These are phyloP conservation scores for Claviceps paspali DNA, from an alignment of 2,329 filamentous ascomycete species.

Conservation along the genomic window DNA sequence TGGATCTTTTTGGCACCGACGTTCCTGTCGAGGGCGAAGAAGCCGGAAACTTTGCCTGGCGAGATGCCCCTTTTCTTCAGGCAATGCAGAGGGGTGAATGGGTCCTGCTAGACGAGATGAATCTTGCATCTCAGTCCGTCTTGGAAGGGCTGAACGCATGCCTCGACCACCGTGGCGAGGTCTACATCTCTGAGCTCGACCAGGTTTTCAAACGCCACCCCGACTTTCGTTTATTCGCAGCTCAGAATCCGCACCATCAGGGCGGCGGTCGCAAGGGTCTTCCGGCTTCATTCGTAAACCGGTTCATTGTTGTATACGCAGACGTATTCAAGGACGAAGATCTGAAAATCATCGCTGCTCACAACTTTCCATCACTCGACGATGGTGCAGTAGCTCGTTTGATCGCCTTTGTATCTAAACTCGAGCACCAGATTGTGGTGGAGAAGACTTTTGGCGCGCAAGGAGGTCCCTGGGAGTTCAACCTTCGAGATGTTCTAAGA, in stretches of 20 bases:
- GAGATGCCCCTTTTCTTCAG: slow-evolving; percentile 85
- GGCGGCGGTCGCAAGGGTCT: slow-evolving; percentile 90
- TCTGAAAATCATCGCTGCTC: slow-evolving; percentile 64
- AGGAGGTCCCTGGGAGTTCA: slow-evolving; percentile 87
- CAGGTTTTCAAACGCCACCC: slow-evolving; percentile 84
- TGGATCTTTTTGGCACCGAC: slow-evolving; percentile 94
- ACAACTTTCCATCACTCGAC: slow-evolving; percentile 54
- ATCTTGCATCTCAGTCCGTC: slow-evolving; percentile 89
- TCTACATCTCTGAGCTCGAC: slow-evolving; percentile 89
- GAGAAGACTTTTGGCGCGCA: slow-evolving; percentile 43
- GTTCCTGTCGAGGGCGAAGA: slow-evolving; percentile 87
- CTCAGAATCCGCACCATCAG: slow-evolving; percentile 95
- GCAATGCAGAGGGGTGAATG: slow-evolving; percentile 96
- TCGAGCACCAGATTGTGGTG: slow-evolving; percentile 57
- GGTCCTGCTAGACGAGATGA: slow-evolving; percentile 98
- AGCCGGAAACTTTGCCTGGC: slow-evolving; percentile 85
- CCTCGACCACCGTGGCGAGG: slow-evolving; percentile 87
- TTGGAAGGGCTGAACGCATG: slow-evolving; percentile 93
- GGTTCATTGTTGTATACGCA: slow-evolving; percentile 94
- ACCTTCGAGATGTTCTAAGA: slow-evolving; percentile 74
- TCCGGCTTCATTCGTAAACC: slow-evolving; percentile 91
- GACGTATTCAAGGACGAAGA: slow-evolving; percentile 76
- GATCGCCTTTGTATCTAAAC: slow-evolving; percentile 64
- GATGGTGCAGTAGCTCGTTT: slow-evolving; percentile 46
- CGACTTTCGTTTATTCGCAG: slow-evolving; percentile 86